Percentiles rank a stretch among this genome's conserved stretches.
phyloP scores from a whole-genome alignment of 1,139 yeast species.

The Candida tetrigidarum region DNA sequence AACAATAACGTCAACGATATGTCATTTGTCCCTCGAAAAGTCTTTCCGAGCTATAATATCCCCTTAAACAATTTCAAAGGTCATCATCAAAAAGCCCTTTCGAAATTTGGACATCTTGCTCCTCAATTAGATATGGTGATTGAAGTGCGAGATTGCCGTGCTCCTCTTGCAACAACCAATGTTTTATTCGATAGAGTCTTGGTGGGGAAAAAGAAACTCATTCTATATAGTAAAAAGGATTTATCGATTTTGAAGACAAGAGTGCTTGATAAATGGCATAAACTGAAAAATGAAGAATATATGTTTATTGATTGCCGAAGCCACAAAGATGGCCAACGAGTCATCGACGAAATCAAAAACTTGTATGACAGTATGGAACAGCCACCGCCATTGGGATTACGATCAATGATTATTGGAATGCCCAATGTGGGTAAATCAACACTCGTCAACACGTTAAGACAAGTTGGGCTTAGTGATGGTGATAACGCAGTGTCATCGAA shows the following conservation, averaged over 20 bases:
- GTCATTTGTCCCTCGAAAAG: slow-evolving; percentile 42
- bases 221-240: slow-evolving; percentile 75
- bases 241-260: slow-evolving; percentile 35
- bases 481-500: slow-evolving; percentile 32
- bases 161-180: slow-evolving; percentile 86
- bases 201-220: slow-evolving; percentile 58
- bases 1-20: not conserved
- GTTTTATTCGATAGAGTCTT: slow-evolving; percentile 74
- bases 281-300: slow-evolving; percentile 51
- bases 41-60: slow-evolving; percentile 72
- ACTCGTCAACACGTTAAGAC: slow-evolving; percentile 73
- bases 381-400: slow-evolving; percentile 81
- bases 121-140: slow-evolving; percentile 82
- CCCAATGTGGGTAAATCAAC: slow-evolving; percentile 99
- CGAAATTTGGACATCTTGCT: slow-evolving; percentile 67
- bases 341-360: slow-evolving; percentile 54
- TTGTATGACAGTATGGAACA: slow-evolving; percentile 52
- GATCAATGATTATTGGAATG: slow-evolving; percentile 86
- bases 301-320: slow-evolving; percentile 65
- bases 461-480: slow-evolving; percentile 43
- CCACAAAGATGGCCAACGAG: slow-evolving; percentile 50
- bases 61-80: slow-evolving; percentile 85
- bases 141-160: slow-evolving; percentile 87
- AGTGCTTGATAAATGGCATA: slow-evolving; percentile 58
- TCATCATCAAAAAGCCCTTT: slow-evolving; percentile 84